Evolutionary conservation across 371 early-diverging fungal genomes (phyloP).

Genomic region (Paraphysoderma sedebokerense): DNA sequence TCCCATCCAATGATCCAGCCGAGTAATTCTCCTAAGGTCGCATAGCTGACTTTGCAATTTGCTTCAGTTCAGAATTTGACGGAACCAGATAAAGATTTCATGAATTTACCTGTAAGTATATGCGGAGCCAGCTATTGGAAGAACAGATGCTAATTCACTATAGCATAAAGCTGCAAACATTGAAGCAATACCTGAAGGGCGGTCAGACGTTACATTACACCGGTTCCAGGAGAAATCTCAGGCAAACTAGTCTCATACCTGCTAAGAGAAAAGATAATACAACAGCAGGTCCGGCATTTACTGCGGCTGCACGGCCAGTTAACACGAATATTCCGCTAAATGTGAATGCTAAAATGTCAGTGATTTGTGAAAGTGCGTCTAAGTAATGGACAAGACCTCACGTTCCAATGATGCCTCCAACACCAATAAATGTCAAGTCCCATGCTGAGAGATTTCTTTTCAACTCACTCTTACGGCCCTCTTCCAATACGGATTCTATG

Average conservation of each 20-base stretch:
- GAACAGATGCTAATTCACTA: constrained; percentile 46
- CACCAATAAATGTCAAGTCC: constrained; percentile 24
- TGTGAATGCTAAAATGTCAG: too few relatives aligned
- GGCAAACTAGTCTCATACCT: constrained; percentile 42
- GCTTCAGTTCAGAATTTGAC: neutral
- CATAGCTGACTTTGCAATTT: too few relatives aligned
- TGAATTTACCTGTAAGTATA: constrained; percentile 72
- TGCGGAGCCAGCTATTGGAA: constrained; percentile 68
- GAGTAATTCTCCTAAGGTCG: too few relatives aligned
- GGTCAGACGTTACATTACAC: too few relatives aligned
- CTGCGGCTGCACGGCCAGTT: constrained; percentile 51
- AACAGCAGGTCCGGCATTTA: constrained; percentile 62
- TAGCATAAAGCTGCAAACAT: constrained; percentile 59
- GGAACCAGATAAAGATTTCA: too few relatives aligned
- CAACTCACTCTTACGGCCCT: constrained; percentile 12
- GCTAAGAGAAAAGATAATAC: constrained; percentile 55
- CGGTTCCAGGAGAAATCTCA: too few relatives aligned
- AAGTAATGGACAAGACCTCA: too few relatives aligned
- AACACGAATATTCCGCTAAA: constrained; percentile 39
- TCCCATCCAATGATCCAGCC: constrained; percentile 51
- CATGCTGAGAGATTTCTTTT: constrained; percentile 13
- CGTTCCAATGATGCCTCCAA: constrained; percentile 62
- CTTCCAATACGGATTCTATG: constrained; percentile 10
- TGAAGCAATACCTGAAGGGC: neutral
- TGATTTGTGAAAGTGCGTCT: too few relatives aligned